These are phyloP conservation scores for Cercophora sp. DNA, from an alignment of 495 filamentous ascomycete species.

Conservation along the genomic window DNA sequence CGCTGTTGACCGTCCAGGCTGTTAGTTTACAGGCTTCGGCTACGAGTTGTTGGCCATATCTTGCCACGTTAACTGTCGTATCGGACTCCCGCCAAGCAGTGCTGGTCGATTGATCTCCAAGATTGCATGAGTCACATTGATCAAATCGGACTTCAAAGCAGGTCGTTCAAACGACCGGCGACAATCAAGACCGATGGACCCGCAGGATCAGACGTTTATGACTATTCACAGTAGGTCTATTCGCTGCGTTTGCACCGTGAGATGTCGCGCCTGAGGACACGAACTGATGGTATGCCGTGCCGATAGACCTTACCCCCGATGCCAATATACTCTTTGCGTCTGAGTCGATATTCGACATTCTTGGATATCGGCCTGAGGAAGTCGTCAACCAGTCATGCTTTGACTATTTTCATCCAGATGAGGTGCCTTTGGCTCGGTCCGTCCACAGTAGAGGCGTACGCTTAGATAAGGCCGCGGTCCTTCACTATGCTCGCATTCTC, in stretches of 20 bases:
- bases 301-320: slow-evolving; percentile 65
- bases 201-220: slow-evolving; percentile 75
- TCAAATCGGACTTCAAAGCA: slow-evolving; percentile 23
- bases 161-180: slow-evolving; percentile 35
- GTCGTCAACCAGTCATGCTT: slow-evolving; percentile 75
- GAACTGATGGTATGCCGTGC: neutral
- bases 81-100: too few species aligned
- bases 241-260: neutral
- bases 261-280: slow-evolving; percentile 4
- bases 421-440: slow-evolving; percentile 69
- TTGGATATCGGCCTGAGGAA: slow-evolving; percentile 74
- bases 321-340: slow-evolving; percentile 82
- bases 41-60: neutral
- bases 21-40: neutral
- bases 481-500: slow-evolving; percentile 73
- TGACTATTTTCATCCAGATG: slow-evolving; percentile 82
- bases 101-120: too few species aligned
- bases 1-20: too few species aligned
- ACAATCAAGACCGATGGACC: slow-evolving; percentile 57
- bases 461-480: slow-evolving; percentile 79
- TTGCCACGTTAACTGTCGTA: too few species aligned
- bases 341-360: slow-evolving; percentile 74
- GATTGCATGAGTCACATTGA: slow-evolving; percentile 30
- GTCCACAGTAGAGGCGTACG: slow-evolving; percentile 69
- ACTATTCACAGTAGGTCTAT: slow-evolving; percentile 76